These are phyloP conservation scores for Allium sativum DNA, from an alignment of 106 monocot genomes.

Conservation along the genomic window DNA sequence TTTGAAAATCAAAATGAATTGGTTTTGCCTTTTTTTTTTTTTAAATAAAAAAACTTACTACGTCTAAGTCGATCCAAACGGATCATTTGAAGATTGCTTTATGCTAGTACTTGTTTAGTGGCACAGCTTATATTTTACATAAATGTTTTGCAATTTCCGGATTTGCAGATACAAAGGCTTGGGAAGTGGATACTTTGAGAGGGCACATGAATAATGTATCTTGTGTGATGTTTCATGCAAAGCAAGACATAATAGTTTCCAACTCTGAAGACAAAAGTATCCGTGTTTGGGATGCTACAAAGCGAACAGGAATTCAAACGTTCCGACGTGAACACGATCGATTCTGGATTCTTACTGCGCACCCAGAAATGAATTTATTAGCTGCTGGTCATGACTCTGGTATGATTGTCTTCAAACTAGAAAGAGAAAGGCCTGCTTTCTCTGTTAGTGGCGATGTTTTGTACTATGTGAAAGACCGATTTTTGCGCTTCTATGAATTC, in stretches of 20 bases:
- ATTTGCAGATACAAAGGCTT: constrained; percentile 72
- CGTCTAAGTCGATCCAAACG: too few relatives aligned
- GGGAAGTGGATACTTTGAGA: constrained; percentile 89
- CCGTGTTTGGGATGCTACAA: constrained; percentile 88
- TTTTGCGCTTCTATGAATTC: constrained; percentile 58
- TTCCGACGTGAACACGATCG: constrained; percentile 86
- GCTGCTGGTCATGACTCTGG: constrained; percentile 92
- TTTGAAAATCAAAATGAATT: too few relatives aligned
- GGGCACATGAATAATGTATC: constrained; percentile 92
- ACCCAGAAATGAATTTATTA: constrained; percentile 84
- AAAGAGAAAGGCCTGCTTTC: constrained; percentile 82
- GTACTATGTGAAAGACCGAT: constrained; percentile 71
- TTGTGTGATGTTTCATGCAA: constrained; percentile 86
- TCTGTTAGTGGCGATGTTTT: constrained; percentile 53
- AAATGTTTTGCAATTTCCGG: background rate
- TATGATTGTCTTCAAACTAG: constrained; percentile 92
- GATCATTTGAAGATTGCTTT: too few relatives aligned
- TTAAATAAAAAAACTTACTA: too few relatives aligned
- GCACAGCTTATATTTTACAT: too few relatives aligned
- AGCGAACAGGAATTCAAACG: constrained; percentile 81
- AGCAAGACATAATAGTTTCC: constrained; percentile 83
- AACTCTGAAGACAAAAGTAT: constrained; percentile 94
- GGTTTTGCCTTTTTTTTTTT: too few relatives aligned
- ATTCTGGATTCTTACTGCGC: constrained; percentile 83
- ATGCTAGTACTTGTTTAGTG: too few relatives aligned